phyloP scores from a whole-genome alignment of 192 early-diverging fungal genomes.

The Chytriomyces hyalinus region DNA sequence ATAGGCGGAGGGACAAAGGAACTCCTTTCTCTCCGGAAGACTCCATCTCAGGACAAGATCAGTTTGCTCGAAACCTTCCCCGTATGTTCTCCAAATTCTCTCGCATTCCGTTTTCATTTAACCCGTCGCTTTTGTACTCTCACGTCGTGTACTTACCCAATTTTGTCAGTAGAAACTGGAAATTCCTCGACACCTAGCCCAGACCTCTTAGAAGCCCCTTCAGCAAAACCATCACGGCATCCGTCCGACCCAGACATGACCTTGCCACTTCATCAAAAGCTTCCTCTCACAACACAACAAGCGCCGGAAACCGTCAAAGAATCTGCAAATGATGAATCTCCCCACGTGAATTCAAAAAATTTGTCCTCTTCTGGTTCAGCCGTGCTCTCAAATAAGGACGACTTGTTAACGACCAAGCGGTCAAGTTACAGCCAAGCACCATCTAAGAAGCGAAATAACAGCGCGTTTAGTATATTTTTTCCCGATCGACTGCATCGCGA shows the following conservation, averaged over 20 bases:
- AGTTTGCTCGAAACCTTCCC: no score
- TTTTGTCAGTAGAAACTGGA: no score
- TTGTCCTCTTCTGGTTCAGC: neutral
- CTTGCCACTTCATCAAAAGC: neutral
- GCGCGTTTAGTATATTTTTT: neutral
- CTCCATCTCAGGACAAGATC: no score
- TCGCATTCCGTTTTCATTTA: no score
- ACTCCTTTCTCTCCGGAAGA: no score
- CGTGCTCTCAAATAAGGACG: neutral
- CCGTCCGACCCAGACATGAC: no score
- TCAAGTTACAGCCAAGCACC: neutral
- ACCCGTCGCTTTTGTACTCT: no score
- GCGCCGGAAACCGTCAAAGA: neutral
- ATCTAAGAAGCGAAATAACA: neutral
- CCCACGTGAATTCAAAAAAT: neutral
- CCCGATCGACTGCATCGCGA: neutral
- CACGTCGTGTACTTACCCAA: no score
- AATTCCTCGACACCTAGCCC: no score
- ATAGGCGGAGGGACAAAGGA: neutral
- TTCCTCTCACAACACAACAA: neutral
- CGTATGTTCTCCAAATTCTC: no score
- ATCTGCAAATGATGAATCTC: neutral
- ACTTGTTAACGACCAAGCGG: neutral
- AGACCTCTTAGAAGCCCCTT: no score
- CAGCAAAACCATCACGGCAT: no score